Evolutionary conservation across 2,329 filamentous ascomycete genomes (phyloP), one percentile per base, ranked within the genome.

Genomic region (Cercospora zeina): DNA sequence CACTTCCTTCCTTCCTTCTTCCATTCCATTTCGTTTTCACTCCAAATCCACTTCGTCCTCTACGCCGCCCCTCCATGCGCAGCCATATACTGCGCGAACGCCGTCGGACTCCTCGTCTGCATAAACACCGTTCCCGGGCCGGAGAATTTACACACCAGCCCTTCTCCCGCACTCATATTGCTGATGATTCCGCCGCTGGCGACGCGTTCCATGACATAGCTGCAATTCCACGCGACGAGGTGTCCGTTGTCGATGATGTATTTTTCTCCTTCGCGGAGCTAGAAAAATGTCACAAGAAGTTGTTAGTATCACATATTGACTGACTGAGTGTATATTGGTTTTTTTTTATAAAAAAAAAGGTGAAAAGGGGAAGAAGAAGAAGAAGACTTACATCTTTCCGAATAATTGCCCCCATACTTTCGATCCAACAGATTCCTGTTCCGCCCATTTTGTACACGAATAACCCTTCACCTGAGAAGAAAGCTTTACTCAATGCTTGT

Each of bases 331-430:
- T n/a, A n/a, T 21, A 31, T 37, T 13, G 36, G 14, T 55, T 14
- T 8, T 16, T 31, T 21, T 16, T 9, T 42, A 27, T 7, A 31
- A 19, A 42, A 8, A 51, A 36, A 7, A 21, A 55, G 27, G 16
- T 13, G 14, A 7, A 6, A 16, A n/a, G 47, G 10, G 11, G n/a
- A 39, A 13, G 33, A 11, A 21, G 7, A 36, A 21, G 36, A 10
- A 16, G 19, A 21, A 16, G 8, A 83, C 89, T 80, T 74, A 96
- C 90, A 75, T 97, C 92, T 79, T 97, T 97, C 71, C 89, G 85
- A 65, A 97, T 91, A 64, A 99, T 96, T 5, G 95, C 95, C 6
- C 95, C 95, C 71, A 99, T 95, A 72, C 91, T 96, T 8, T 91
- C 90, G 51, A 97, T 82, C 91, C 93, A 99, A 42, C 96, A 73